Evolutionary conservation across 345 rosid species (phyloP), one percentile per base, ranked within the genome.

Genomic region (Syzygium grande): DNA sequence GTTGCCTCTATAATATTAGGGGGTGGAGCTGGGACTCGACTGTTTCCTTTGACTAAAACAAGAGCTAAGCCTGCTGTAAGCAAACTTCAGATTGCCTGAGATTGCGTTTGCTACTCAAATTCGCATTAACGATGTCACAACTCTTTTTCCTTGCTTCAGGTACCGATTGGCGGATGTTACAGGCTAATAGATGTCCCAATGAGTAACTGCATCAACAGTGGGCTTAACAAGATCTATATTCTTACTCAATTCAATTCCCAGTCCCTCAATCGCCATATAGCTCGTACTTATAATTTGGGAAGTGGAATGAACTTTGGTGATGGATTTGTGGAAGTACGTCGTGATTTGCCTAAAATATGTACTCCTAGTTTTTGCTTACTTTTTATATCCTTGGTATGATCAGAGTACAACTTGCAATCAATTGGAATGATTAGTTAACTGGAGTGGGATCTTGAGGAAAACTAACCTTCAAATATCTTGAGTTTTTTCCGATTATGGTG

Each of bases 201-300:
- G 97, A 97, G 99, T 86, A 97, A 96, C 86, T 97, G 99, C 88
- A 93, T 97, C 80, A 95, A 96, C 91, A 96, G 99, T 87, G 96
- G 98, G 80, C 94, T 96, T 34, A 95, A 94, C 95, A 97, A 96
- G 93, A 95, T 97, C 43, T 97, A 92, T 80, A 93, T 96, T 88
- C 96, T 97, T n/a, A 95, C 99, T 34, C 99, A 97, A 85, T 96
- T 93, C 90, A 97, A 96, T 90, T 97, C 99, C 14, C 96, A 93
- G 88, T 97, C 98, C 54, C 96, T 97, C 29, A 96, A 97, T 79
- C 92, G 96, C 51, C 99, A 96, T 89, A 92, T 95, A 87, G 90
- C 96, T 30, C 93, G 95, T 73, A 94, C 98, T 61, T 97, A 96
- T 89, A 92, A 89, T 83, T 78, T 90, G 84, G 98, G 96, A 61